phyloP scores from a whole-genome alignment of 2,329 filamentous ascomycete genomes.

The Aspergillus novoparasiticus region DNA sequence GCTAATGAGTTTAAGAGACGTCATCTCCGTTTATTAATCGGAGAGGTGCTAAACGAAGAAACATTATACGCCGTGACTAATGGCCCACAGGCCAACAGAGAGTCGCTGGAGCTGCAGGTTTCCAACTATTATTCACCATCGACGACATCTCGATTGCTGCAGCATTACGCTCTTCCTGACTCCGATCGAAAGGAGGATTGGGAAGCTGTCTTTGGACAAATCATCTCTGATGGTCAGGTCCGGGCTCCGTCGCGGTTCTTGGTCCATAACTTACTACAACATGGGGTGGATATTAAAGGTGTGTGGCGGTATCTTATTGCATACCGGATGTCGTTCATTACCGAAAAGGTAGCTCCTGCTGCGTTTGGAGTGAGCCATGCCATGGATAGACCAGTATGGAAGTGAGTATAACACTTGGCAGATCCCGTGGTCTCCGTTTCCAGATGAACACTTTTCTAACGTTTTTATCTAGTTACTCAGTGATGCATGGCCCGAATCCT shows the following conservation, averaged over 20 bases:
- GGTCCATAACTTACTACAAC: slow-evolving; percentile 19
- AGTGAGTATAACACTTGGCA: slow-evolving; percentile 32
- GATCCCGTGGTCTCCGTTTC: not conserved
- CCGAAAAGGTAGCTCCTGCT: slow-evolving; percentile 41
- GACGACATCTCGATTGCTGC: slow-evolving; percentile 40
- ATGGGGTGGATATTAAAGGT: slow-evolving; percentile 38
- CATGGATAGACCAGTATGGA: slow-evolving; percentile 50
- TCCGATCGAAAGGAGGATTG: slow-evolving; percentile 37
- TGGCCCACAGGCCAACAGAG: slow-evolving; percentile 33
- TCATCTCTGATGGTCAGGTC: slow-evolving; percentile 32
- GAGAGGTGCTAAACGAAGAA: slow-evolving; percentile 50
- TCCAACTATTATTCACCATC: slow-evolving; percentile 49
- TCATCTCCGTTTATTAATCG: slow-evolving; percentile 43
- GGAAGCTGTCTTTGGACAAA: slow-evolving; percentile 43
- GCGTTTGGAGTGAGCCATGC: slow-evolving; percentile 36
- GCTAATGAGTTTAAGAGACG: slow-evolving; percentile 41
- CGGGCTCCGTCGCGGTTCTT: slow-evolving; percentile 24
- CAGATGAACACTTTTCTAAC: not conserved
- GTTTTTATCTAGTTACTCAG: slow-evolving; percentile 33
- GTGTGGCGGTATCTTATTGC: slow-evolving; percentile 49
- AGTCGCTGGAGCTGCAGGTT: slow-evolving; percentile 42
- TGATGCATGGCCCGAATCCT: slow-evolving; percentile 42
- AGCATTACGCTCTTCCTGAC: slow-evolving; percentile 39
- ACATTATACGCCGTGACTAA: slow-evolving; percentile 48
- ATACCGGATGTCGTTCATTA: slow-evolving; percentile 47